phyloP scores from a whole-genome alignment of 768 basidiomycete genomes.

The Mycena capillaripes region DNA sequence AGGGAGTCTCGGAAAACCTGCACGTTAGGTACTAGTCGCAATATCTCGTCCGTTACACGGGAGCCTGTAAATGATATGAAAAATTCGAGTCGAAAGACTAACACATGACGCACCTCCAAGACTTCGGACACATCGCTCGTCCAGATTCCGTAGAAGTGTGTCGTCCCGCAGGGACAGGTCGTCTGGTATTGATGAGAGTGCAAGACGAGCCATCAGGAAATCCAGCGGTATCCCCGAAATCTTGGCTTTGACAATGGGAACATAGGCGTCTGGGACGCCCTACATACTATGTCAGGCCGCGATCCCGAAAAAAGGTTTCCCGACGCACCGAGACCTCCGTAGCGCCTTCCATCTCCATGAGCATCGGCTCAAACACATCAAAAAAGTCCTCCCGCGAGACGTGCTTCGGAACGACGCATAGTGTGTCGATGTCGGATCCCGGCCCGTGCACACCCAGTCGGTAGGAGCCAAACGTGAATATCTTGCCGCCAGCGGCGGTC shows the following conservation, averaged over 20 bases:
- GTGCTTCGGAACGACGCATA: constrained; percentile 97
- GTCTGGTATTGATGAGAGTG: constrained; percentile 90
- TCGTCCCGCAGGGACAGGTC: constrained; percentile 93
- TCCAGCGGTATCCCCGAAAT: constrained; percentile 95
- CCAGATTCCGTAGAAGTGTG: constrained; percentile 90
- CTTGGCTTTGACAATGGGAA: constrained; percentile 94
- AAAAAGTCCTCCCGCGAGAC: constrained; percentile 97
- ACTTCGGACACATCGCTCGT: constrained; percentile 96
- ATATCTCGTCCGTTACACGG: constrained; percentile 94
- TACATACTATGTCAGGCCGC: constrained; percentile 47
- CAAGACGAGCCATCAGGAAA: constrained; percentile 92
- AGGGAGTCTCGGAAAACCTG: constrained; percentile 94
- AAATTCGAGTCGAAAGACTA: background rate
- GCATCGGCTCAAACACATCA: constrained; percentile 89
- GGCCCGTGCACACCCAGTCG: constrained; percentile 98
- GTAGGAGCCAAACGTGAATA: constrained; percentile 99
- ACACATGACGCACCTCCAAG: constrained; percentile 74
- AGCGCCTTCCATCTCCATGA: constrained; percentile 85
- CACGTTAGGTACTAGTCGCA: constrained; percentile 95
- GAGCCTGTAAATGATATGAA: constrained; percentile 71
- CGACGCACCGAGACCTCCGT: constrained; percentile 89
- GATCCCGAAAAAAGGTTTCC: background rate
- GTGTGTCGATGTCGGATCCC: constrained; percentile 96
- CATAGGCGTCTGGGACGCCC: constrained; percentile 97
- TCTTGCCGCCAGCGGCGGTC: constrained; percentile 94